phyloP scores from a whole-genome alignment of 805 yeast genomes.

The Hanseniaspora nectarophila region DNA sequence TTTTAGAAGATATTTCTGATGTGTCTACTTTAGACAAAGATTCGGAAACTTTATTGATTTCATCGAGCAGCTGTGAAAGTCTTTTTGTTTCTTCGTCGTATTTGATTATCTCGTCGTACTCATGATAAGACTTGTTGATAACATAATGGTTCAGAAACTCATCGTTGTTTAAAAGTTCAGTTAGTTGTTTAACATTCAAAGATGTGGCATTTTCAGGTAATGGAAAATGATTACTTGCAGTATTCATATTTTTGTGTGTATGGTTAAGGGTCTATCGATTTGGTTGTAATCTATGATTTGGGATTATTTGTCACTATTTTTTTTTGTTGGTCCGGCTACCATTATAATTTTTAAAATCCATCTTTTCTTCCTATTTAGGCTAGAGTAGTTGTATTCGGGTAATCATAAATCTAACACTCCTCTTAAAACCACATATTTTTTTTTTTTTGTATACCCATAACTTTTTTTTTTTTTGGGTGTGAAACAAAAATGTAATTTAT shows the following conservation, averaged over 20 bases:
- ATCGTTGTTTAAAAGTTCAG: neutral
- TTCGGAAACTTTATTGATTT: constrained; percentile 22
- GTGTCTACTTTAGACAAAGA: constrained; percentile 19
- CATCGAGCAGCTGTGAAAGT: constrained; percentile 17
- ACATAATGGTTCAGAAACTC: constrained; percentile 12
- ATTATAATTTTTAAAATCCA: too few relatives aligned
- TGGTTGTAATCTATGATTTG: too few relatives aligned
- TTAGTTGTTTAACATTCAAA: neutral
- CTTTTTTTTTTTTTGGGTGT: too few relatives aligned
- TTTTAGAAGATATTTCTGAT: neutral
- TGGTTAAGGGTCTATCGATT: neutral
- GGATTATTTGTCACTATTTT: too few relatives aligned
- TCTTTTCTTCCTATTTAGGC: too few relatives aligned
- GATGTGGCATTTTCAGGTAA: neutral
- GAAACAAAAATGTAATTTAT: neutral
- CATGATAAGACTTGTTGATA: constrained; percentile 14
- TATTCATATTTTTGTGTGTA: too few relatives aligned
- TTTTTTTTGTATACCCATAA: neutral
- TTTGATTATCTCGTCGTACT: constrained; percentile 19
- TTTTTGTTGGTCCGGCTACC: too few relatives aligned
- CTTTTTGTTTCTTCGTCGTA: neutral
- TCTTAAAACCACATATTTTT: too few relatives aligned
- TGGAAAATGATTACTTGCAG: neutral
- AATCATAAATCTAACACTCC: too few relatives aligned
- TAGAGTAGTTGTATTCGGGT: too few relatives aligned